phyloP scores from a whole-genome alignment of 192 early-diverging fungal genomes.

The Phycomyces nitens region DNA sequence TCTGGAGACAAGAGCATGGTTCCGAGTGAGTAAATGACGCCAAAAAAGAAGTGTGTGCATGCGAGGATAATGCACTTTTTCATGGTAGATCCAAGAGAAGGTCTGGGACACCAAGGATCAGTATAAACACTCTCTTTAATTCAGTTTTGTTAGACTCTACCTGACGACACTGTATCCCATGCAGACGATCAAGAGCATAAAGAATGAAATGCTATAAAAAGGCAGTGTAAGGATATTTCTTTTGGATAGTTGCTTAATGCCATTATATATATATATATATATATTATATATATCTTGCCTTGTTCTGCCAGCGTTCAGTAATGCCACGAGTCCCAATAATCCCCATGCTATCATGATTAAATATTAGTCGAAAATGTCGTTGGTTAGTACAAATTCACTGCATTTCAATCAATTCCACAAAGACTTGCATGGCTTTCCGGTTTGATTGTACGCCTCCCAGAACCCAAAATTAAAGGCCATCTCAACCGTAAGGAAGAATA shows the following conservation, averaged over 20 bases:
- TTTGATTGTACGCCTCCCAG: constrained; percentile 67
- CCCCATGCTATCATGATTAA: constrained; percentile 42
- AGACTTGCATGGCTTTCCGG: constrained; percentile 56
- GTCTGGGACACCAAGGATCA: constrained; percentile 41
- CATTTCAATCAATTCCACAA: constrained; percentile 38
- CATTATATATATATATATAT: too few species aligned
- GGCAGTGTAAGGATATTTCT: neutral
- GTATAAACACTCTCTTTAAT: neutral
- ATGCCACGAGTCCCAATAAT: constrained; percentile 69
- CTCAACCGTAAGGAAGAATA: constrained; percentile 83
- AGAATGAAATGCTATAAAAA: constrained; percentile 86
- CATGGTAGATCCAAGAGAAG: constrained; percentile 88
- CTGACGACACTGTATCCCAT: constrained; percentile 96
- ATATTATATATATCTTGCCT: constrained; percentile 18
- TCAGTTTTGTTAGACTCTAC: constrained; percentile 37
- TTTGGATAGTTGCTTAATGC: too few species aligned
- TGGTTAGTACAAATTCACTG: too few species aligned
- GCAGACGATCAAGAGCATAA: constrained; percentile 92
- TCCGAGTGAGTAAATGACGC: constrained; percentile 81
- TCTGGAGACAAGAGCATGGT: constrained; percentile 71
- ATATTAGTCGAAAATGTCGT: constrained; percentile 1
- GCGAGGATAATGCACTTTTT: constrained; percentile 77
- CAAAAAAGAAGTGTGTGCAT: constrained; percentile 81
- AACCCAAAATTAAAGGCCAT: constrained; percentile 91
- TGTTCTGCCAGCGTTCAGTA: constrained; percentile 86